phyloP scores from a whole-genome alignment of 2,329 filamentous ascomycete genomes.

The Paraphoma sp. region DNA sequence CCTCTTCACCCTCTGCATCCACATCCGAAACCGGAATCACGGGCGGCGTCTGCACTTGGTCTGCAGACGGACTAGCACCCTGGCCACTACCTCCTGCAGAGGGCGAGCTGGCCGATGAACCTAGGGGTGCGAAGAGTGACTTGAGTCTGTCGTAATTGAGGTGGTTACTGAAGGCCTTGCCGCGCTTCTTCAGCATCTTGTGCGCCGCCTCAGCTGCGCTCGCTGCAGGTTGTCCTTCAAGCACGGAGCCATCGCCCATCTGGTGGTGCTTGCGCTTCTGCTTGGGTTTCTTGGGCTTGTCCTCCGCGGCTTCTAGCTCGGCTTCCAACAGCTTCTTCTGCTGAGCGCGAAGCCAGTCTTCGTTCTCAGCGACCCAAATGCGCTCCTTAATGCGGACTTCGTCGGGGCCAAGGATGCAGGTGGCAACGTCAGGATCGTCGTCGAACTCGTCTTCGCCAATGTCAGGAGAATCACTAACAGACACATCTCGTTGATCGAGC shows the following conservation, averaged over 20 bases:
- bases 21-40: conserved; percentile 9
- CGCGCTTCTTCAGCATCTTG: conserved; percentile 55
- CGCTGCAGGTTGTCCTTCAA: conserved; percentile 51
- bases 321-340: conserved; percentile 82
- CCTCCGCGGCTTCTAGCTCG: conserved; percentile 65
- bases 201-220: conserved; percentile 54
- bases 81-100: conserved; percentile 22
- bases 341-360: conserved; percentile 87
- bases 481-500: conserved; percentile 28
- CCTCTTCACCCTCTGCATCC: conserved; percentile 26
- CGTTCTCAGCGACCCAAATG: conserved; percentile 94
- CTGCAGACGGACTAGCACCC: conserved; percentile 28
- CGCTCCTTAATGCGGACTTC: conserved; percentile 85
- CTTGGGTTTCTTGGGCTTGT: conserved; percentile 58
- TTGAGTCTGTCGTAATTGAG: conserved; percentile 57
- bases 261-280: conserved; percentile 46
- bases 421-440: conserved; percentile 84
- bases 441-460: conserved; percentile 85
- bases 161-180: conserved; percentile 50
- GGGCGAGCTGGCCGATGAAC: conserved; percentile 19
- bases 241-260: conserved; percentile 50
- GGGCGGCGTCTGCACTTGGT: conserved; percentile 13
- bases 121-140: conserved; percentile 43
- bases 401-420: conserved; percentile 74
- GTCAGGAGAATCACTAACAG: conserved; percentile 53